Evolutionary conservation across 2,329 filamentous ascomycete genomes (phyloP).

Genomic region (Beauveria bassiana): DNA sequence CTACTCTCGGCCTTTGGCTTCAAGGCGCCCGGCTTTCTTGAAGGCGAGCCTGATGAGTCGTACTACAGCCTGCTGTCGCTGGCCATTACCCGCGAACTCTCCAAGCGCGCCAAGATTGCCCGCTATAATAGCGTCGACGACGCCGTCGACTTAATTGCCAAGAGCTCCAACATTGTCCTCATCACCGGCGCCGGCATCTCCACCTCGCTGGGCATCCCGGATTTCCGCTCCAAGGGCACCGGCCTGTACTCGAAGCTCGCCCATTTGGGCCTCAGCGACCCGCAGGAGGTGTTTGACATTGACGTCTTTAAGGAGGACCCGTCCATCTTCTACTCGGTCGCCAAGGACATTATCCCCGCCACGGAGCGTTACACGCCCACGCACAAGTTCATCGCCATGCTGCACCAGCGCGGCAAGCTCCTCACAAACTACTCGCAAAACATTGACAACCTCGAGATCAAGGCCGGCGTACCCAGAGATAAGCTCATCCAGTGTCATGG

Average conservation of each 20-base stretch:
- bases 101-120: conserved; percentile 69
- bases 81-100: conserved; percentile 72
- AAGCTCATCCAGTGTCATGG: conserved; percentile 95
- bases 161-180: conserved; percentile 78
- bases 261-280: conserved; percentile 70
- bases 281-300: conserved; percentile 95
- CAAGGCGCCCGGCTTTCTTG: conserved; percentile 63
- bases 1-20: conserved; percentile 82
- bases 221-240: conserved; percentile 89
- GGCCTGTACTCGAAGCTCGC: conserved; percentile 83
- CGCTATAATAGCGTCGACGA: conserved; percentile 83
- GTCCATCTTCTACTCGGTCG: conserved; percentile 81
- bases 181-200: conserved; percentile 95
- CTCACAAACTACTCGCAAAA: conserved; percentile 98
- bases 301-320: conserved; percentile 79
- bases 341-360: conserved; percentile 80
- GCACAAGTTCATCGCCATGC: conserved; percentile 83
- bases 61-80: conserved; percentile 70
- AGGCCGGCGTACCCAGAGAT: conserved; percentile 71
- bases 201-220: conserved; percentile 91
- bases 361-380: conserved; percentile 80
- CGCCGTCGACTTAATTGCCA: conserved; percentile 67
- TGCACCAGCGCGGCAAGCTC: conserved; percentile 82
- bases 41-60: conserved; percentile 57
- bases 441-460: conserved; percentile 90